These are phyloP conservation scores for Pythium apleroticum DNA, from an alignment of 352 stramenopile species.

Conservation along the genomic window DNA sequence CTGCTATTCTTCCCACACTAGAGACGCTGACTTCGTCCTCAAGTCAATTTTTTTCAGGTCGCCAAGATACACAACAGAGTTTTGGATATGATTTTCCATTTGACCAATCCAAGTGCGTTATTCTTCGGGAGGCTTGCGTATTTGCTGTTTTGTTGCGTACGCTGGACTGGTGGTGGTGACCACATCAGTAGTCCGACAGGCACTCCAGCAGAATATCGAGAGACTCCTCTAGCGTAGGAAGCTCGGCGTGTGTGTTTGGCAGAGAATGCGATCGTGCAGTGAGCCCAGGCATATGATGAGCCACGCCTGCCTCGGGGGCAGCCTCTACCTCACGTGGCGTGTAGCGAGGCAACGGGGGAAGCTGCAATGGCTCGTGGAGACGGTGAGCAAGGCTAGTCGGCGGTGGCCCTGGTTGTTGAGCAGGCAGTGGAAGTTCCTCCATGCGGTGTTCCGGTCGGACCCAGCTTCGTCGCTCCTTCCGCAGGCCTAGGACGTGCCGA, in stretches of 20 bases:
- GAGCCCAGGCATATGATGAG: background rate
- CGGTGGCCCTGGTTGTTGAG: slow-evolving; percentile 7
- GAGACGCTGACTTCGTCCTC: no score
- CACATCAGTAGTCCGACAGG: slow-evolving; percentile 12
- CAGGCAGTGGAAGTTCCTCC: slow-evolving; percentile 11
- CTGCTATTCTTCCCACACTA: no score
- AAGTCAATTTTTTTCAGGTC: no score
- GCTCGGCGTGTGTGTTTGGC: background rate
- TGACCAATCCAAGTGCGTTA: no score
- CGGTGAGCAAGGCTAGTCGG: background rate
- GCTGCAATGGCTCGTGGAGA: background rate
- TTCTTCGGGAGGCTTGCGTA: no score
- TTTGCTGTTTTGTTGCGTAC: no score
- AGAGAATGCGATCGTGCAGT: background rate
- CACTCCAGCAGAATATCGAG: slow-evolving; percentile 24
- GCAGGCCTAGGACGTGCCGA: slow-evolving; percentile 49
- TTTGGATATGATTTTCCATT: no score
- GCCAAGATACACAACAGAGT: no score
- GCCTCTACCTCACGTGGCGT: no score
- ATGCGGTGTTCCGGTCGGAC: slow-evolving; percentile 21
- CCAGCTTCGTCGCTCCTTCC: slow-evolving; percentile 52
- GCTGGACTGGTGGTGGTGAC: background rate
- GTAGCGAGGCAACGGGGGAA: background rate
- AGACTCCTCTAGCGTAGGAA: slow-evolving; percentile 22
- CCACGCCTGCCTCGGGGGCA: background rate